Conservation (phyloP, 2,329 filamentous ascomycete species). For the Colletotrichum brevisporum region DNA sequence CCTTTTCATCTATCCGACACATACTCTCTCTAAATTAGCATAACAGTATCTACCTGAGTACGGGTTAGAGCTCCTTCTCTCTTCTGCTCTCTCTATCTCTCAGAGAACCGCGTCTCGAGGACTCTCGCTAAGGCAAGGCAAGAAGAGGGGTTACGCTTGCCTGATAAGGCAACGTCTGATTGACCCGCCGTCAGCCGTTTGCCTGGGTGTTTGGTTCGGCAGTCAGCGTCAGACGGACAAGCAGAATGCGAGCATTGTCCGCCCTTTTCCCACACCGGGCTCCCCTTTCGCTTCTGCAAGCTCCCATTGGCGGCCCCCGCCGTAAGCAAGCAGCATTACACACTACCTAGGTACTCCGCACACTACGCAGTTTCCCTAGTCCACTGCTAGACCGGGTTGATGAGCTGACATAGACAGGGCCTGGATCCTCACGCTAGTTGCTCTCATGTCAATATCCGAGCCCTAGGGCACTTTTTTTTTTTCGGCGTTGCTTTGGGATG, state of each 20-base stretch:
- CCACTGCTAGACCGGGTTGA: background rate
- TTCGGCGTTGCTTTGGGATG: slow-evolving; percentile 3
- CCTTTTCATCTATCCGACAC: too few species aligned
- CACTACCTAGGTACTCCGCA: too few species aligned
- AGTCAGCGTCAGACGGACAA: slow-evolving; percentile 12
- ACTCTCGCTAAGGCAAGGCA: too few species aligned
- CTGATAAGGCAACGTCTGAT: background rate
- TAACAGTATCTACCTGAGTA: too few species aligned
- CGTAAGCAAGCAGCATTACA: background rate
- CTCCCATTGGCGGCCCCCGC: slow-evolving; percentile 16
- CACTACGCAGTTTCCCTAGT: too few species aligned
- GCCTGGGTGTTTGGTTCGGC: slow-evolving; percentile 3
- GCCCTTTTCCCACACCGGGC: slow-evolving; percentile 3
- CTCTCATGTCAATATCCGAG: slow-evolving; percentile 37
- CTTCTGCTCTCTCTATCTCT: too few species aligned
- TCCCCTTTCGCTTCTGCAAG: slow-evolving; percentile 11
- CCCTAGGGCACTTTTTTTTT: slow-evolving; percentile 28
- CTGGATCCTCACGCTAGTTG: slow-evolving; percentile 24
- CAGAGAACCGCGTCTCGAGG: too few species aligned
- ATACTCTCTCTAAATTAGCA: too few species aligned
- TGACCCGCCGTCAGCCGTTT: background rate
- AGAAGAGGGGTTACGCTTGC: background rate
- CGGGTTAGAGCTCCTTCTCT: too few species aligned
- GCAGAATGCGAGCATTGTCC: slow-evolving; percentile 27
- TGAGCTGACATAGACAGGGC: slow-evolving; percentile 30